A percentile compares a stretch with the other conserved stretches of the same genome.
Conservation (phyloP, 2,329 filamentous ascomycete genomes). For the Epichloe aotearoae region DNA sequence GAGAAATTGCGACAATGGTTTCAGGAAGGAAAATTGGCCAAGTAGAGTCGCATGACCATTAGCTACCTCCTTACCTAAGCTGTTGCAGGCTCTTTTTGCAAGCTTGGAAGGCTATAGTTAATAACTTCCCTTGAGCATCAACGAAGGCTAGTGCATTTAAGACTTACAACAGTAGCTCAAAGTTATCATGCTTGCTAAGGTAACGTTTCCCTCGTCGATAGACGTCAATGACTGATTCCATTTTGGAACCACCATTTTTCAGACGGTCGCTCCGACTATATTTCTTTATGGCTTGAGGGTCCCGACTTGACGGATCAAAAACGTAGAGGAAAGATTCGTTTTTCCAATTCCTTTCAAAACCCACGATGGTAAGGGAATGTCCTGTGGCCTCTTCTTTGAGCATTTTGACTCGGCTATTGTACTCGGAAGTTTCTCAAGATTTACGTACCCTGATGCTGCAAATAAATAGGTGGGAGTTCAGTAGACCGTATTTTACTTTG, state of each 20-base stretch:
- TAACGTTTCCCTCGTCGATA: slow-evolving; percentile 62
- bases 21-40: background rate
- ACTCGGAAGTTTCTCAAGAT: background rate
- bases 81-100: background rate
- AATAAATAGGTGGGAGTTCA: slow-evolving; percentile 68
- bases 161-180: slow-evolving; percentile 63
- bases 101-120: background rate
- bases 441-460: slow-evolving; percentile 60
- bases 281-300: slow-evolving; percentile 48
- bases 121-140: background rate
- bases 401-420: background rate
- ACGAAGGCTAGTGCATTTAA: background rate
- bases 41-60: background rate
- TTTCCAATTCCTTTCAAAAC: slow-evolving; percentile 56
- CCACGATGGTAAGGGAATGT: slow-evolving; percentile 83
- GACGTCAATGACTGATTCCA: slow-evolving; percentile 42
- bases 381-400: slow-evolving; percentile 27
- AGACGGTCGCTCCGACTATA: slow-evolving; percentile 37
- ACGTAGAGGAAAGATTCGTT: slow-evolving; percentile 61
- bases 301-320: slow-evolving; percentile 75
- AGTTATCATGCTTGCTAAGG: slow-evolving; percentile 57
- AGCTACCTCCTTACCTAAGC: background rate
- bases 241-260: slow-evolving; percentile 25
- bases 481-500: slow-evolving; percentile 57
- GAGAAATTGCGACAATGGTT: slow-evolving; percentile 78